Conservation (phyloP, 169 alveolate species). For the Sarcocystis neurona region DNA sequence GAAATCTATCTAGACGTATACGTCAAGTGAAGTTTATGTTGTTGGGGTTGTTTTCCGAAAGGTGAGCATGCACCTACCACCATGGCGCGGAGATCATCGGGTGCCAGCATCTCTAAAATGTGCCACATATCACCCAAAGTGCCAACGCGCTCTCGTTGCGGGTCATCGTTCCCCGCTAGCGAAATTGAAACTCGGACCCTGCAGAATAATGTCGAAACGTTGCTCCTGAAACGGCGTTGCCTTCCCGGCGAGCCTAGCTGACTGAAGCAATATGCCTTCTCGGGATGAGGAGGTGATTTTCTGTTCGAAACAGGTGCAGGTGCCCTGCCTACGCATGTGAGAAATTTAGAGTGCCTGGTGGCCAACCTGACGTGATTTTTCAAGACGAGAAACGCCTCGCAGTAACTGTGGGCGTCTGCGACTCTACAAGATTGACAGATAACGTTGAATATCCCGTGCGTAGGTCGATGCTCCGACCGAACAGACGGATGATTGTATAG, state of each 20-base stretch:
- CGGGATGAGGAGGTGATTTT: background rate
- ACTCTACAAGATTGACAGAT: constrained; percentile 23
- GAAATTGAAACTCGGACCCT: constrained; percentile 56
- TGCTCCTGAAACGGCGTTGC: background rate
- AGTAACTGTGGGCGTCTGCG: constrained; percentile 27
- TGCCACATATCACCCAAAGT: constrained; percentile 60
- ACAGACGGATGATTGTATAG: constrained; percentile 57
- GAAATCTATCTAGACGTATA: too few species aligned
- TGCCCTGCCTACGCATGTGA: background rate
- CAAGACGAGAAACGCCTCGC: constrained; percentile 52
- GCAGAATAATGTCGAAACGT: background rate
- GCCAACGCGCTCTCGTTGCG: constrained; percentile 36
- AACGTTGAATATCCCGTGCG: constrained; percentile 41
- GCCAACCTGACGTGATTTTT: constrained; percentile 60
- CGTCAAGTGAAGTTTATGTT: too few species aligned
- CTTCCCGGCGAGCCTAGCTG: background rate
- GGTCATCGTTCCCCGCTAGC: background rate
- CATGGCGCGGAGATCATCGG: constrained; percentile 18
- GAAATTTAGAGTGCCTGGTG: background rate
- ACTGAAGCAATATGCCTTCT: background rate
- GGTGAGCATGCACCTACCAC: constrained; percentile 45
- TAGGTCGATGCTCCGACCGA: constrained; percentile 61
- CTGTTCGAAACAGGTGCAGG: background rate
- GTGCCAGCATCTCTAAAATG: constrained; percentile 46
- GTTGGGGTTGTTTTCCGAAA: too few species aligned